Evolutionary conservation across 148 eudicot genomes (phyloP).

Genomic region (Gaultheria prostrata): DNA sequence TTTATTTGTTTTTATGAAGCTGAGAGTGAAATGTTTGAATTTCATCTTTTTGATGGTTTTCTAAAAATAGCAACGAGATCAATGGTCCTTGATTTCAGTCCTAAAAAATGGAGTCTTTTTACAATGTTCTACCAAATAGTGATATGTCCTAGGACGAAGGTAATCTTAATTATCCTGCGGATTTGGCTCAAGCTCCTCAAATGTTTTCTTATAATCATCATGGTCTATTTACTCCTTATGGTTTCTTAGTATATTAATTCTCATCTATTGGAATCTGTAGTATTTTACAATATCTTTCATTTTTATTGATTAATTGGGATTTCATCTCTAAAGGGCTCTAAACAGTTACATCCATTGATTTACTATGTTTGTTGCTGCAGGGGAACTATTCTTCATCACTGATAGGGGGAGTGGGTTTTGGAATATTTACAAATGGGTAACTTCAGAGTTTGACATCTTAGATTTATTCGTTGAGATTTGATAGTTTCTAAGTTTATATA

Average conservation of each 20-base stretch:
- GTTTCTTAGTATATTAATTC: neutral
- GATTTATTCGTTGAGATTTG: neutral
- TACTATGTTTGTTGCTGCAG: conserved; percentile 38
- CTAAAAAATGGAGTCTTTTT: neutral
- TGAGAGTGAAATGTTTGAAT: neutral
- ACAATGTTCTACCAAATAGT: neutral
- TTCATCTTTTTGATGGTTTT: neutral
- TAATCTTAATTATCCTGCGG: neutral
- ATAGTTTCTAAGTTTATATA: neutral
- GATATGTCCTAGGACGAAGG: neutral
- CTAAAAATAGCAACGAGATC: neutral
- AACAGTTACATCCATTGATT: conserved; percentile 5
- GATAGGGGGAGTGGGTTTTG: conserved; percentile 89
- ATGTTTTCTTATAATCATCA: neutral
- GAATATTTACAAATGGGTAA: conserved; percentile 96
- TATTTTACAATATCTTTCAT: neutral
- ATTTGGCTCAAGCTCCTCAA: conserved; percentile 9
- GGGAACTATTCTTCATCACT: conserved; percentile 78
- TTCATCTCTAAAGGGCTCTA: neutral
- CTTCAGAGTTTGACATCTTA: conserved; percentile 13
- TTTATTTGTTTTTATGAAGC: neutral
- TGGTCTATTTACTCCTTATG: neutral
- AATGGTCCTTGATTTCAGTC: neutral
- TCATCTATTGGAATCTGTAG: neutral
- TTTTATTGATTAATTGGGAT: neutral